These are phyloP conservation scores for Suhomyces yuchorum DNA, from an alignment of 1,139 yeast genomes.

Conservation along the genomic window DNA sequence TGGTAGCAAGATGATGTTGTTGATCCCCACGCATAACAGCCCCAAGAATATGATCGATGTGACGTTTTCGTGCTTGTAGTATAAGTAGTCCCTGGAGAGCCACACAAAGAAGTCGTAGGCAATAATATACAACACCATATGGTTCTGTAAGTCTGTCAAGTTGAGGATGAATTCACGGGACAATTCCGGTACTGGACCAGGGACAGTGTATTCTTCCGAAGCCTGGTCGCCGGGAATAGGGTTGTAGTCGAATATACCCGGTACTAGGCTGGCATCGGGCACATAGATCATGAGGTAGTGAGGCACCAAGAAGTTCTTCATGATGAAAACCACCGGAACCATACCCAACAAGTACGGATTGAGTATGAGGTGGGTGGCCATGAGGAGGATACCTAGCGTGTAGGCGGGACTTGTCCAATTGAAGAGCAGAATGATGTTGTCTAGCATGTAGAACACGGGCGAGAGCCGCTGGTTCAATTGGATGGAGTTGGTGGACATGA, in stretches of 20 bases:
- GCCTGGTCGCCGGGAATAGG: slow-evolving; percentile 59
- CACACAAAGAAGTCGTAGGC: slow-evolving; percentile 59
- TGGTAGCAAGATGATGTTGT: slow-evolving; percentile 38
- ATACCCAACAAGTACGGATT: slow-evolving; percentile 60
- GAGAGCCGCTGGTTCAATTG: slow-evolving; percentile 66
- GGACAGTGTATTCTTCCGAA: slow-evolving; percentile 49
- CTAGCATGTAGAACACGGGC: slow-evolving; percentile 59
- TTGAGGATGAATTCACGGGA: slow-evolving; percentile 78
- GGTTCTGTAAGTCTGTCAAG: slow-evolving; percentile 82
- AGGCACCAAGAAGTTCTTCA: slow-evolving; percentile 66
- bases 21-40: slow-evolving; percentile 27
- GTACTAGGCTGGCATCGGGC: slow-evolving; percentile 34
- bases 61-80: slow-evolving; percentile 63
- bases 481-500: slow-evolving; percentile 71
- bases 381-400: slow-evolving; percentile 59
- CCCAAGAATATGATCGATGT: slow-evolving; percentile 56
- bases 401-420: slow-evolving; percentile 67
- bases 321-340: slow-evolving; percentile 55
- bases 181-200: slow-evolving; percentile 78
- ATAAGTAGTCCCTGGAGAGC: slow-evolving; percentile 59
- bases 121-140: slow-evolving; percentile 69
- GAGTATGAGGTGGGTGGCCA: slow-evolving; percentile 60
- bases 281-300: slow-evolving; percentile 55
- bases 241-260: slow-evolving; percentile 35
- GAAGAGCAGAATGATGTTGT: slow-evolving; percentile 53